These are phyloP conservation scores for Cymbopogon citratus DNA, from an alignment of 176 grass and related monocot species.

Conservation along the genomic window DNA sequence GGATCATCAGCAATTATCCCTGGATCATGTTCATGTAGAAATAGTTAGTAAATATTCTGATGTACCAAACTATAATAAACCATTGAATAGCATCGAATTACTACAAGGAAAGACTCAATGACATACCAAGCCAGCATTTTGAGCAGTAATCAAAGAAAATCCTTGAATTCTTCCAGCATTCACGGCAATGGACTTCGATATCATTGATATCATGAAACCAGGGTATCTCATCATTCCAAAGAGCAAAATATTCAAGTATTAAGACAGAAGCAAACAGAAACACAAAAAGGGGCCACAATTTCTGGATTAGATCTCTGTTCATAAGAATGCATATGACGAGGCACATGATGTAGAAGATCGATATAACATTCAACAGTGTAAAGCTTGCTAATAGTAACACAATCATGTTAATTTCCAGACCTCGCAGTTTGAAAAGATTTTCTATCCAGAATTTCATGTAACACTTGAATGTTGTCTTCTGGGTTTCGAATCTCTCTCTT, in stretches of 20 bases:
- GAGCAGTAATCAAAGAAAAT: conserved; percentile 67
- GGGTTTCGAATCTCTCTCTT: conserved; percentile 84
- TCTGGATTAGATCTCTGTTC: conserved; percentile 78
- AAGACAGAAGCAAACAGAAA: conserved; percentile 80
- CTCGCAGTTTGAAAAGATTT: conserved; percentile 89
- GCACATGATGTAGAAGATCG: conserved; percentile 86
- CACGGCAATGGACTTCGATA: conserved; percentile 55
- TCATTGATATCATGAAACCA: conserved; percentile 46
- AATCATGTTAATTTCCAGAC: conserved; percentile 94
- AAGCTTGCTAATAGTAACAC: conserved; percentile 92
- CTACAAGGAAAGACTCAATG: conserved; percentile 10
- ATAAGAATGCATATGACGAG: conserved; percentile 78
- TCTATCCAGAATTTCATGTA: conserved; percentile 94
- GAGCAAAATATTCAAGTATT: conserved; percentile 79
- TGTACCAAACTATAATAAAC: conserved; percentile 15
- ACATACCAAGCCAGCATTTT: conserved; percentile 91
- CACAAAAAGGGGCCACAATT: conserved; percentile 90
- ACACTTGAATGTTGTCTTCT: conserved; percentile 81
- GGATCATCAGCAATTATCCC: conserved; percentile 85
- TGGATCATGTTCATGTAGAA: conserved; percentile 39
- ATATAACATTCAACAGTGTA: conserved; percentile 82
- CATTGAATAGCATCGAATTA: not conserved
- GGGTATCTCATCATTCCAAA: conserved; percentile 68
- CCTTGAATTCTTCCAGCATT: conserved; percentile 84
- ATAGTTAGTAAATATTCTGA: conserved; percentile 16